Conservation (phyloP, 306 rosid genomes). For the Vicia villosa region DNA sequence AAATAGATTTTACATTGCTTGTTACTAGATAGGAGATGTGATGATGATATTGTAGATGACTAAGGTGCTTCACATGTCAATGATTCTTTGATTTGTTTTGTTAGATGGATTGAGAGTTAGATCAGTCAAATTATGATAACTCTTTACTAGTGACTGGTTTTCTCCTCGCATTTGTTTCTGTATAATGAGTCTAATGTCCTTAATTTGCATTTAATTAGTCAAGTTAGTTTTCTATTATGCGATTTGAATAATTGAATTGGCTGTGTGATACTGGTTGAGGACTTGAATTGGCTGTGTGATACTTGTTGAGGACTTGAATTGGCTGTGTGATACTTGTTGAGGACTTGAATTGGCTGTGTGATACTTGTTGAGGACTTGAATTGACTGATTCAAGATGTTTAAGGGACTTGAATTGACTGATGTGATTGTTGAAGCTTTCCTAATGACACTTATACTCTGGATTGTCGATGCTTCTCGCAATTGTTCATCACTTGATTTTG, state of each 20-base stretch:
- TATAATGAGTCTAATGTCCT: no score
- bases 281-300: background rate
- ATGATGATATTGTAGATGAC: no score
- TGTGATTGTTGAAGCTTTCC: background rate
- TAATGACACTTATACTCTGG: background rate
- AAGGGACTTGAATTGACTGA: background rate
- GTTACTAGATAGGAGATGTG: no score
- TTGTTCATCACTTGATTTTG: background rate
- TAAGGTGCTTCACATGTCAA: no score
- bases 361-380: background rate
- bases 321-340: background rate
- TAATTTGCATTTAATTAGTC: background rate
- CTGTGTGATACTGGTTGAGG: no score
- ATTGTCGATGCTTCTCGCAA: background rate
- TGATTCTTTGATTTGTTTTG: no score
- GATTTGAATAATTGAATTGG: background rate
- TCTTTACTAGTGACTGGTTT: no score
- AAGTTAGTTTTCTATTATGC: background rate
- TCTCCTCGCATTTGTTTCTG: no score
- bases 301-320: background rate
- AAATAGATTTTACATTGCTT: no score
- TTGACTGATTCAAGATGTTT: background rate
- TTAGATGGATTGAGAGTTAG: no score
- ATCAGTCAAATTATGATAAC: no score
- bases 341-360: background rate